Conservation (phyloP, 1,139 yeast genomes). For the Pichia norvegensis region DNA sequence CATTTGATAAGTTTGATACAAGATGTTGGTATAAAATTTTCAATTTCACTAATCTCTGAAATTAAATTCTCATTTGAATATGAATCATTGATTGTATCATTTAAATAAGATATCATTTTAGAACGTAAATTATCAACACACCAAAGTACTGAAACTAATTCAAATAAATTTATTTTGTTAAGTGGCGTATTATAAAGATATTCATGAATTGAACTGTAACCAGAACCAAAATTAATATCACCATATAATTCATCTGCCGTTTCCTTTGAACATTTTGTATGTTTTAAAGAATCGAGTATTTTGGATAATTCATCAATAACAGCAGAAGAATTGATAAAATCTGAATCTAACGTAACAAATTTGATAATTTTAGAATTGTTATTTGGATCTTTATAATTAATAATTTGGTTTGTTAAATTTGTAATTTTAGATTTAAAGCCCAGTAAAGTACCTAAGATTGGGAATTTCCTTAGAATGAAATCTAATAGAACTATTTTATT, state of each 20-base stretch:
- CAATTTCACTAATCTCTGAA: conserved; percentile 13
- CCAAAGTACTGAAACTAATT: conserved; percentile 10
- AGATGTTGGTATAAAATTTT: conserved; percentile 20
- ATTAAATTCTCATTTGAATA: conserved; percentile 2
- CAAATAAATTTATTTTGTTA: conserved; percentile 12
- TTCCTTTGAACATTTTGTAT: conserved; percentile 9
- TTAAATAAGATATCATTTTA: conserved; percentile 8
- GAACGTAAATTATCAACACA: conserved; percentile 9
- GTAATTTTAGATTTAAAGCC: conserved; percentile 6
- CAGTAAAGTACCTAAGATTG: conserved; percentile 7
- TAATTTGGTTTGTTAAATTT: conserved; percentile 1
- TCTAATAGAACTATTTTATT: conserved; percentile 9
- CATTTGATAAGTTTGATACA: conserved; percentile 24
- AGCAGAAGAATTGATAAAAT: conserved; percentile 5
- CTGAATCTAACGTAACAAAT: conserved; percentile 7
- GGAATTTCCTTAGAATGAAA: conserved; percentile 7
- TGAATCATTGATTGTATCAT: conserved; percentile 11
- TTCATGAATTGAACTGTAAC: conserved; percentile 14
- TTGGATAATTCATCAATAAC: conserved; percentile 5
- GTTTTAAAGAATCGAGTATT: conserved; percentile 8
- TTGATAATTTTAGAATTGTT: conserved; percentile 4
- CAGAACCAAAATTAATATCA: conserved; percentile 2
- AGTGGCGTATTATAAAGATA: conserved; percentile 12
- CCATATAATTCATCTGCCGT: conserved; percentile 11
- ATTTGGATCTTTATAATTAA: background rate